Evolutionary conservation across 2,329 filamentous ascomycete species (phyloP), one percentile per base, ranked within the genome.

Genomic region (Trichoderma sp.): DNA sequence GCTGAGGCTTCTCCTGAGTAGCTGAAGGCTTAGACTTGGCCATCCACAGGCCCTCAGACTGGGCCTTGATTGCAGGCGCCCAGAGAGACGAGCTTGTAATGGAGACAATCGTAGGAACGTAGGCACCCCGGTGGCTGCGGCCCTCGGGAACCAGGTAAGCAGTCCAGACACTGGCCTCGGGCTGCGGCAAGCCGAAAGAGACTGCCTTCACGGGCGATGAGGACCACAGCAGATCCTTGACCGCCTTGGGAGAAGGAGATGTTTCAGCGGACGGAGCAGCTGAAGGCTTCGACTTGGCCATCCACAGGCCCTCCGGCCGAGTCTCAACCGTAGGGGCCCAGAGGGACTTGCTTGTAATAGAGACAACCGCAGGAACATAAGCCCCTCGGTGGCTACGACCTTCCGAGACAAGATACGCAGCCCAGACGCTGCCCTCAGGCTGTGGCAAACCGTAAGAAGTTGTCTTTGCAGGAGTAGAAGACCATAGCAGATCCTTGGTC

Each of bases 321-420:
- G 34, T 39, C 34, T 39, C 12, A 39, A 39, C 5, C 12, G 41
- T 3, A 44, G 62, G 45, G 4, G 44, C 60, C 79, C 79, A 81
- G 47, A 81, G 69, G 5, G 73, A 65, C 17, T 70, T 71, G 69
- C 78, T 80, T 66, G 78, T 73, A 43, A 81, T 72, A 15, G 69
- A 63, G 17, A 69, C 66, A 14, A 73, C 69, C 52, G 75, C 73
- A 10, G 72, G 67, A 34, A 48, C 4, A 24, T 62, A 19, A 7
- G 50, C 39, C 7, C 41, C 44, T 7, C 61, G 48, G 19, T 34
- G 15, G 9, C 59, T 17, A 58, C 52, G 45, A 15, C 44, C 21
- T 26, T 21, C 44, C 2, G 56, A 44, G 17, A 59, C 21, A 44
- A 64, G 44, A n/a, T 64, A 64, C 12, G 15, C 30, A 45, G 43